Evolutionary conservation across 306 rosid genomes (phyloP).

Genomic region (Citrullus colocynthis): DNA sequence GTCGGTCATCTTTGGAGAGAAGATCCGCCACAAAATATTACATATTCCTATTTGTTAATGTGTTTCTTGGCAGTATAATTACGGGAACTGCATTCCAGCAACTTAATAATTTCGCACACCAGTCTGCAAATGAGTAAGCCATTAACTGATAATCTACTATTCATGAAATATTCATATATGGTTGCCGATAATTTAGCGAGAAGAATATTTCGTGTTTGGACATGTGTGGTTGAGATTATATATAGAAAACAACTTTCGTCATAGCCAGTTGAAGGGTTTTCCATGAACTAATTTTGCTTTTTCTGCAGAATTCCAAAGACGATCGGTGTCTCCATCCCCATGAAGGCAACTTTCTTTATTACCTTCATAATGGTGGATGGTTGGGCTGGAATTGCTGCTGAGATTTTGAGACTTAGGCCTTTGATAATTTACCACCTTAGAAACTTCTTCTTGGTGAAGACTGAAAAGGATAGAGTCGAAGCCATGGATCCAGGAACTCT

Average conservation of each 20-base stretch:
- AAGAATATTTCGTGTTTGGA: neutral
- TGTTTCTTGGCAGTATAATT: conserved; percentile 93
- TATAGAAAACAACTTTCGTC: neutral
- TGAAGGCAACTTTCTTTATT: conserved; percentile 98
- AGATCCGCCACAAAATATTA: conserved; percentile 81
- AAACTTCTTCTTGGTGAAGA: conserved; percentile 69
- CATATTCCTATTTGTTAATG: conserved; percentile 74
- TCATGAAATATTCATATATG: neutral
- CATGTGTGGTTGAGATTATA: neutral
- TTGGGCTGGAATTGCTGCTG: conserved; percentile 98
- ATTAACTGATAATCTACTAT: neutral
- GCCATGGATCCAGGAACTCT: conserved; percentile 99
- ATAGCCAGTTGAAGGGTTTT: neutral
- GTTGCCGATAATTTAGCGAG: neutral
- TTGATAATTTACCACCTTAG: conserved; percentile 69
- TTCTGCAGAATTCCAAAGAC: conserved; percentile 75
- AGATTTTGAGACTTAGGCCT: conserved; percentile 85
- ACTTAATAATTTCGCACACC: conserved; percentile 67
- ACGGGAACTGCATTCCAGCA: conserved; percentile 96
- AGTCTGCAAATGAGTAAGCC: conserved; percentile 80
- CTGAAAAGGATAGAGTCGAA: conserved; percentile 91
- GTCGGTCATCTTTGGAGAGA: conserved; percentile 69
- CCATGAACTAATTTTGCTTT: neutral
- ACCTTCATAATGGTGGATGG: conserved; percentile 98
- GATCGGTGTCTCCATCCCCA: conserved; percentile 89